Percentiles rank a stretch among this genome's conserved stretches.
Conservation (phyloP, 2,329 filamentous ascomycete genomes). For the Cercospora brassicicola region DNA sequence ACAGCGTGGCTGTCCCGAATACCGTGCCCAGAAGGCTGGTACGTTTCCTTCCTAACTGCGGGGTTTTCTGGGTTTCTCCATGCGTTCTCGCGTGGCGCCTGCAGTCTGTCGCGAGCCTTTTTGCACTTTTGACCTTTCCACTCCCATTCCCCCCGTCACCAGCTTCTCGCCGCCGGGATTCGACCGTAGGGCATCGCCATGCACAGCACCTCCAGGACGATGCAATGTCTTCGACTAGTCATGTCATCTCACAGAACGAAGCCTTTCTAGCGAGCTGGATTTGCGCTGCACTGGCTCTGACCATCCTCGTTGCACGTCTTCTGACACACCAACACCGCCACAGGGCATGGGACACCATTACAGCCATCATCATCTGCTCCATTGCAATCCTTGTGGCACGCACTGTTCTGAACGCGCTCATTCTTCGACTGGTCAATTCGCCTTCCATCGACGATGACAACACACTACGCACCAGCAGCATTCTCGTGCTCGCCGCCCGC, state of each 20-base stretch:
- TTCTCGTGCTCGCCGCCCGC: slow-evolving; percentile 19
- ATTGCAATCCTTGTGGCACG: slow-evolving; percentile 9
- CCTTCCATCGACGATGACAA: background rate
- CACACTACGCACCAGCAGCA: slow-evolving; percentile 14
- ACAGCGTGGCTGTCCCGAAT: background rate
- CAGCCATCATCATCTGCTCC: slow-evolving; percentile 14
- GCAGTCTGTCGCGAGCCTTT: background rate
- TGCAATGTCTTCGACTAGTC: slow-evolving; percentile 1
- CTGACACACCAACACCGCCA: slow-evolving; percentile 11
- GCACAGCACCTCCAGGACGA: background rate
- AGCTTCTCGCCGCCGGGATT: background rate
- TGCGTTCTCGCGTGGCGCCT: background rate
- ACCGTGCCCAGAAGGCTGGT: background rate
- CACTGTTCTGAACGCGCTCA: slow-evolving; percentile 13
- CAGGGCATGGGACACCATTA: slow-evolving; percentile 8
- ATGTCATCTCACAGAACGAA: slow-evolving; percentile 7
- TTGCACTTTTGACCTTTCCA: background rate
- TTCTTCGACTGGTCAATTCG: slow-evolving; percentile 6
- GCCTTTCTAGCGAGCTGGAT: slow-evolving; percentile 22
- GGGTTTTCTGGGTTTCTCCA: background rate
- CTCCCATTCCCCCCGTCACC: background rate
- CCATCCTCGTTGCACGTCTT: slow-evolving; percentile 17
- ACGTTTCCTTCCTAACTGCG: background rate
- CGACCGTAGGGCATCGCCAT: background rate
- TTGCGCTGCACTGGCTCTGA: slow-evolving; percentile 16